phyloP scores from a whole-genome alignment of 2,329 filamentous ascomycete genomes.

The Pseudocercospora crystallina region DNA sequence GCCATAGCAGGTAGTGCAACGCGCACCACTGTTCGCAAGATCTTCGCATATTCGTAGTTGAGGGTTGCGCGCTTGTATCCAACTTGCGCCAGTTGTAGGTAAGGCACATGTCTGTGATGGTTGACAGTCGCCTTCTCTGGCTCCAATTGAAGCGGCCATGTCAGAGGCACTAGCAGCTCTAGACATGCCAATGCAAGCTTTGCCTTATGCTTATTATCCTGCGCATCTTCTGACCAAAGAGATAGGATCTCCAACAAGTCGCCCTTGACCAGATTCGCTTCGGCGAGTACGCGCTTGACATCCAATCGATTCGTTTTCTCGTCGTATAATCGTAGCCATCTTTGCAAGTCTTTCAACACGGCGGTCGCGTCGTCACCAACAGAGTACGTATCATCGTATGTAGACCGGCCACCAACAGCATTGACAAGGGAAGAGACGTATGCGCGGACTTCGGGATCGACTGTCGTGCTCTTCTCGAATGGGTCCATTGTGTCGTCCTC shows the following conservation, averaged over 20 bases:
- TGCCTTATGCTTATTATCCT: constrained; percentile 71
- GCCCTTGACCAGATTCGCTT: constrained; percentile 86
- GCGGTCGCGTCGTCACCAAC: constrained; percentile 92
- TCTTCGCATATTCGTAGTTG: constrained; percentile 73
- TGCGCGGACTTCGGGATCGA: constrained; percentile 89
- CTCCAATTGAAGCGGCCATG: constrained; percentile 86
- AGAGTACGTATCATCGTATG: constrained; percentile 60
- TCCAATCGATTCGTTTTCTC: constrained; percentile 92
- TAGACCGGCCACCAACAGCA: constrained; percentile 60
- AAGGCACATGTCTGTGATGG: constrained; percentile 87
- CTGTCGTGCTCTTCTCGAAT: constrained; percentile 38
- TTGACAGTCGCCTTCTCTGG: constrained; percentile 83
- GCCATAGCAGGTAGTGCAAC: constrained; percentile 85
- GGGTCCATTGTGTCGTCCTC: constrained; percentile 14
- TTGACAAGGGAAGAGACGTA: constrained; percentile 92
- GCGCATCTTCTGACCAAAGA: constrained; percentile 71
- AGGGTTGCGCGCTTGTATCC: constrained; percentile 87
- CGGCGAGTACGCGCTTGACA: constrained; percentile 86
- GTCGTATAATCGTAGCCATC: constrained; percentile 77
- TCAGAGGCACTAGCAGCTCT: constrained; percentile 87
- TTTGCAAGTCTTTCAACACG: constrained; percentile 87
- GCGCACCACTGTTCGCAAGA: constrained; percentile 78
- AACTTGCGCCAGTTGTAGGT: constrained; percentile 82
- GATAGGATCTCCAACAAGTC: constrained; percentile 89
- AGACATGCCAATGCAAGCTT: constrained; percentile 81